These are phyloP conservation scores for Carex myosuroides DNA, from an alignment of 176 grass and related monocot species.

Conservation along the genomic window DNA sequence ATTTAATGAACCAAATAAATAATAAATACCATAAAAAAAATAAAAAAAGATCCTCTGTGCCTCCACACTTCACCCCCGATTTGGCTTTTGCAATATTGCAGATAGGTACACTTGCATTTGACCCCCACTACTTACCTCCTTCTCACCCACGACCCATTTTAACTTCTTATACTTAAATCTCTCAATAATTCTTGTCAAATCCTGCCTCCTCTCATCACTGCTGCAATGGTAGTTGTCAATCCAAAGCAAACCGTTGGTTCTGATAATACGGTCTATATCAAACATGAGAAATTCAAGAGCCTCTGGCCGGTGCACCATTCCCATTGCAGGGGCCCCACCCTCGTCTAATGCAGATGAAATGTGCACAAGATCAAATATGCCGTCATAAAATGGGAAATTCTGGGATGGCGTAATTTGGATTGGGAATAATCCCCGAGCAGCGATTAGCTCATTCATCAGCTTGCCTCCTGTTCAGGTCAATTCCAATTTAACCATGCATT, in stretches of 20 bases:
- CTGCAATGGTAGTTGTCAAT: constrained; percentile 78
- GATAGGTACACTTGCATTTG: constrained; percentile 46
- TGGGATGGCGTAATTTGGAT: constrained; percentile 71
- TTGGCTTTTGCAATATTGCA: constrained; percentile 60
- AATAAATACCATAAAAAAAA: constrained; percentile 13
- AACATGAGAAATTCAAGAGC: constrained; percentile 89
- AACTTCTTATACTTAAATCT: constrained; percentile 85
- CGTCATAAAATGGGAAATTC: constrained; percentile 90
- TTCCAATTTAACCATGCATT: background rate
- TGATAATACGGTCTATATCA: constrained; percentile 68
- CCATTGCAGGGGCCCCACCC: constrained; percentile 56
- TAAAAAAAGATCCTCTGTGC: background rate
- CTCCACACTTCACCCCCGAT: constrained; percentile 20
- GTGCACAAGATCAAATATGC: constrained; percentile 91
- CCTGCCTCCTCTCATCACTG: constrained; percentile 43
- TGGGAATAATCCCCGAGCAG: constrained; percentile 71
- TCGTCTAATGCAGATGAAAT: constrained; percentile 55
- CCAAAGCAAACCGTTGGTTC: constrained; percentile 68
- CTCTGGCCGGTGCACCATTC: constrained; percentile 39
- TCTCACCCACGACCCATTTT: constrained; percentile 69
- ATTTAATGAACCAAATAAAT: constrained; percentile 24
- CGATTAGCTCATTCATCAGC: constrained; percentile 76
- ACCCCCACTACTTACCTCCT: constrained; percentile 7
- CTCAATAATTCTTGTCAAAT: constrained; percentile 57
- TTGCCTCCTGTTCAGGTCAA: constrained; percentile 30